Base-by-base conservation (phyloP, 441 rosid genomes). In the Jatropha podagrica region DNA sequence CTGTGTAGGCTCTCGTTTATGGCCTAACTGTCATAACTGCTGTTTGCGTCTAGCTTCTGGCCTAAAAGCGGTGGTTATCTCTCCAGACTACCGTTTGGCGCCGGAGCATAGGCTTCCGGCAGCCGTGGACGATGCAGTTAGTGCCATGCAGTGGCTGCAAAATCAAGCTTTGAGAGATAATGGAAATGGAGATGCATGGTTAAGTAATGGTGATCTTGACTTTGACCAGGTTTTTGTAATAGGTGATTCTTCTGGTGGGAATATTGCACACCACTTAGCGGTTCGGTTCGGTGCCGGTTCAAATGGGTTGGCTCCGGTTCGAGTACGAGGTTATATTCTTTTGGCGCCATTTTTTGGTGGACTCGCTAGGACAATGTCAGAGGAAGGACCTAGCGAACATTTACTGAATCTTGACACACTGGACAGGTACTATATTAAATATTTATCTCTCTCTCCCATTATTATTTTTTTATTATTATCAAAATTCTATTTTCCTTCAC, bases 181-280 rank as follows among this genome's bases (percentile, higher is more conserved):
- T 64, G 74, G 52, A 68, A 58, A 71, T 15, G 75, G 40, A 0
- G 82, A 58, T 76, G 88, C 77, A 40, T 91, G 97, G 95, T 46
- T 88, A 59, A 65, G 58, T 55, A 83, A 73, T 74, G 62, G 17
- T 0, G 78, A 65, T 44, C 88, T 84, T 82, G 92, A 89, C 88
- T 88, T 86, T 52, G 91, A 85, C 71, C 63, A 80, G 62, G 93
- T 92, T 60, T 89, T 84, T 75, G 84, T 94, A 2, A 6, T 88
- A 66, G 98, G 98, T 27, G 98, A 94, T 81, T 94, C 98, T 0
- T 94, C 98, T 0, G 97, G 98, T 11, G 98, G 97, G 4, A 94
- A 94, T 78, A 89, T 94, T 52, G 91, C 93, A 9, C 97, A 94
- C 79, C 96, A 92, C 59, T 70, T 91, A 60, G 96, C 96, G 23